Percentiles rank a stretch among this genome's conserved stretches.
Evolutionary conservation across 192 early-diverging fungal genomes (phyloP).

Genomic region (Gryganskiella cystojenkinii): DNA sequence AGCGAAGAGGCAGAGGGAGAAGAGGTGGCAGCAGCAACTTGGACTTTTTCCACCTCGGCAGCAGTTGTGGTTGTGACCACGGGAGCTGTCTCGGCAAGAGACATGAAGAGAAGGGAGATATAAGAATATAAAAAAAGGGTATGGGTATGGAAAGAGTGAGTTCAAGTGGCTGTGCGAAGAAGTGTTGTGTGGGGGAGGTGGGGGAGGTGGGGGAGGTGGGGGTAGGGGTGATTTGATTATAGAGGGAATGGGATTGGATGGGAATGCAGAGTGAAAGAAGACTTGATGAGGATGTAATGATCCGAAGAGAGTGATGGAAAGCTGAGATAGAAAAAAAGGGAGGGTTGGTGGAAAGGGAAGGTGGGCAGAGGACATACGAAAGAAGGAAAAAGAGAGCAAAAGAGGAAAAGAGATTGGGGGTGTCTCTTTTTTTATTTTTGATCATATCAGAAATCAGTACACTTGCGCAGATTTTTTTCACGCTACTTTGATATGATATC

Average conservation of each 20-base stretch:
- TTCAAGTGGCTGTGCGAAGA: neutral
- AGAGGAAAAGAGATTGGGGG: constrained; percentile 3
- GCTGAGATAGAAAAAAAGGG: neutral
- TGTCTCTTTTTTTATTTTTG: too few relatives aligned
- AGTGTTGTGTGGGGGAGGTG: neutral
- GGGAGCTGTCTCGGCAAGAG: constrained; percentile 44
- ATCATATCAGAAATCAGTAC: too few relatives aligned
- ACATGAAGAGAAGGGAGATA: constrained; percentile 28
- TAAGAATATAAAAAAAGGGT: neutral
- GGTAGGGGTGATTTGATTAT: neutral
- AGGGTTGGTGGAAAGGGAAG: neutral
- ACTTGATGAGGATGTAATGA: neutral
- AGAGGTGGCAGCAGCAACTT: constrained; percentile 12
- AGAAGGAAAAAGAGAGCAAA: neutral
- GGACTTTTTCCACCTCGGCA: too few relatives aligned
- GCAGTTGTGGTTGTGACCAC: constrained; percentile 9
- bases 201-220: constrained; percentile 3
- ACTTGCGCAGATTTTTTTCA: too few relatives aligned
- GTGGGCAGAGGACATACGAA: neutral
- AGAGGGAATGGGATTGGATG: neutral
- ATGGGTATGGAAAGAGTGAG: neutral
- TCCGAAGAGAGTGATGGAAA: neutral
- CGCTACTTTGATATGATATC: constrained; percentile 17
- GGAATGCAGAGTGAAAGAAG: neutral
- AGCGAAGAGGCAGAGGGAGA: constrained; percentile 7